These are phyloP conservation scores for Bjerkandera adusta DNA, from an alignment of 1,284 basidiomycete species.

Conservation along the genomic window DNA sequence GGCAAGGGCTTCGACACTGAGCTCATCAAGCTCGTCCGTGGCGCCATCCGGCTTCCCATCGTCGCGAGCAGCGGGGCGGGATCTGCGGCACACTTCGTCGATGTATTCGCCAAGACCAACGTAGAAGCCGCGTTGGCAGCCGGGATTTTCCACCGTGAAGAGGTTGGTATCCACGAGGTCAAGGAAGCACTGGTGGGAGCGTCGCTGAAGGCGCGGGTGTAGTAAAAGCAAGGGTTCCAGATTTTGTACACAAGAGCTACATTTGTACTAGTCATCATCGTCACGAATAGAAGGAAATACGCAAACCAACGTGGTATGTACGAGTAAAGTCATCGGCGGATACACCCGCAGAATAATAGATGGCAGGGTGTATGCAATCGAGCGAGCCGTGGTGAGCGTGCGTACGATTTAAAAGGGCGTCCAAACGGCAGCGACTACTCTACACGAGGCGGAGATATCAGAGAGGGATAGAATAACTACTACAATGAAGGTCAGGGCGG, in stretches of 20 bases:
- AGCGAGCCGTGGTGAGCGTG: not conserved
- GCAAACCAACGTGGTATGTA: too few relatives aligned
- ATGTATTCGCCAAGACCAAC: slow-evolving; percentile 78
- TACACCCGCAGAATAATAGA: not conserved
- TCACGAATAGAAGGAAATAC: too few relatives aligned
- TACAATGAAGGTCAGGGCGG: not conserved
- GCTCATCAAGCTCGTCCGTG: slow-evolving; percentile 76
- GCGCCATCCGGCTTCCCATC: slow-evolving; percentile 84
- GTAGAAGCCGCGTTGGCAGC: slow-evolving; percentile 96
- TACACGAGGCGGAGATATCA: slow-evolving; percentile 8
- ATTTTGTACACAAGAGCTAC: too few relatives aligned
- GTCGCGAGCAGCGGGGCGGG: slow-evolving; percentile 96
- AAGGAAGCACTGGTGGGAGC: slow-evolving; percentile 56
- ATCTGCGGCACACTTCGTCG: slow-evolving; percentile 76
- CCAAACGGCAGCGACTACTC: slow-evolving; percentile 13
- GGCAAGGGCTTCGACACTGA: slow-evolving; percentile 92
- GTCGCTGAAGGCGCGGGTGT: slow-evolving; percentile 50
- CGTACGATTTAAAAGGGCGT: slow-evolving; percentile 8
- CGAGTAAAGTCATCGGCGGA: not conserved
- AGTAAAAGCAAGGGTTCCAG: too few relatives aligned
- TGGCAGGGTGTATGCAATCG: not conserved
- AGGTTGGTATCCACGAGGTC: slow-evolving; percentile 76
- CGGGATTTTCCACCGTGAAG: slow-evolving; percentile 94
- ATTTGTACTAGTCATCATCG: too few relatives aligned
- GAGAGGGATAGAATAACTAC: not conserved